These are phyloP conservation scores for Ramaria sp. DNA, from an alignment of 768 basidiomycete genomes.

Conservation along the genomic window DNA sequence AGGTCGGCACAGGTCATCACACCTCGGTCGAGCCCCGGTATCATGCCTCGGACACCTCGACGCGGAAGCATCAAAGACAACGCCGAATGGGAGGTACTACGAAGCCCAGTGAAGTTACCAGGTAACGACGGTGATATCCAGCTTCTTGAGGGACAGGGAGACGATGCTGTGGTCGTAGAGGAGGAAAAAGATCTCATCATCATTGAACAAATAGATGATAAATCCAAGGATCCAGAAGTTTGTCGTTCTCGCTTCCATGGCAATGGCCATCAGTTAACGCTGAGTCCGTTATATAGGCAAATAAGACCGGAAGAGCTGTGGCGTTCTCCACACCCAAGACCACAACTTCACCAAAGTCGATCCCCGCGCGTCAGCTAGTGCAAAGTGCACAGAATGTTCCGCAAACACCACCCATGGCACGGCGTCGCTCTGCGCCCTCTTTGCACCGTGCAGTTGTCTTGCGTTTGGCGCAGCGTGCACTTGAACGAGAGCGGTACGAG, in stretches of 20 bases:
- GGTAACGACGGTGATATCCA: slow-evolving; percentile 32
- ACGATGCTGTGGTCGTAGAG: slow-evolving; percentile 56
- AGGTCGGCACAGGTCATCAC: slow-evolving; percentile 64
- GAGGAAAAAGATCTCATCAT: slow-evolving; percentile 64
- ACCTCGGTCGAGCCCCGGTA: slow-evolving; percentile 44
- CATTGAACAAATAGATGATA: slow-evolving; percentile 49
- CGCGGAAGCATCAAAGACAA: neutral
- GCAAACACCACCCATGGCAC: slow-evolving; percentile 18
- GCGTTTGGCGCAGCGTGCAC: slow-evolving; percentile 52
- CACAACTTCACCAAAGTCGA: slow-evolving; percentile 8
- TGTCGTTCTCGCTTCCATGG: neutral
- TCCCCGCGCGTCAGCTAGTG: slow-evolving; percentile 14
- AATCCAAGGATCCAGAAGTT: neutral
- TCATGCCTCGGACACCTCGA: neutral
- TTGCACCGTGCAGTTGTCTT: slow-evolving; percentile 63
- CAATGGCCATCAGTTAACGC: neutral
- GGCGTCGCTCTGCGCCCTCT: slow-evolving; percentile 27
- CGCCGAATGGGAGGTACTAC: slow-evolving; percentile 1
- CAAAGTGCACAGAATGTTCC: slow-evolving; percentile 13
- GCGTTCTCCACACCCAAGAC: slow-evolving; percentile 10
- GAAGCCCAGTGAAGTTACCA: slow-evolving; percentile 1
- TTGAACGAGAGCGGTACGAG: slow-evolving; percentile 17
- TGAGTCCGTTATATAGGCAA: slow-evolving; percentile 1
- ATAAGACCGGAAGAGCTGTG: slow-evolving; percentile 10
- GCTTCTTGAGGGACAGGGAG: slow-evolving; percentile 47